phyloP scores from a whole-genome alignment of 2,329 filamentous ascomycete genomes.

The Parastagonospora nodorum region DNA sequence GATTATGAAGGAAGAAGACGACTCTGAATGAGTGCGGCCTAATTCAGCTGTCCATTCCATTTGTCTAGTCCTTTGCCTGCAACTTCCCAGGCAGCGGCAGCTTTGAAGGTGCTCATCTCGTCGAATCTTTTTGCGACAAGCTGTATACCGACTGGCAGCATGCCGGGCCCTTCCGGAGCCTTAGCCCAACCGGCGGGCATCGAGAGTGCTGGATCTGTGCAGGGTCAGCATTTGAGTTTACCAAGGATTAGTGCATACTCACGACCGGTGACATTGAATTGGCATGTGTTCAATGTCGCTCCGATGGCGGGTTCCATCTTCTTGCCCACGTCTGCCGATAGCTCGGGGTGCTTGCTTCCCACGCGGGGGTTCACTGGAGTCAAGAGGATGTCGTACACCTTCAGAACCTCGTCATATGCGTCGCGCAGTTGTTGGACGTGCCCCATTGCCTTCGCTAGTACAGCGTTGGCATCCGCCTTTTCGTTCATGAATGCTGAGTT shows the following conservation, averaged over 20 bases:
- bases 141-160: slow-evolving; percentile 46
- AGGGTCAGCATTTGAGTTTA: background rate
- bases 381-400: slow-evolving; percentile 54
- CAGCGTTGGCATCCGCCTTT: slow-evolving; percentile 29
- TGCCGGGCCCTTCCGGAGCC: slow-evolving; percentile 19
- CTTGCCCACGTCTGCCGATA: slow-evolving; percentile 42
- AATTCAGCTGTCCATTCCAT: slow-evolving; percentile 25
- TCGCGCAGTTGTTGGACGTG: slow-evolving; percentile 54
- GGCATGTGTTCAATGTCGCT: slow-evolving; percentile 51
- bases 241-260: background rate
- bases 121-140: slow-evolving; percentile 42
- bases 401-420: slow-evolving; percentile 54
- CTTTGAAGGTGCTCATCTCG: slow-evolving; percentile 41
- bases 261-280: slow-evolving; percentile 57
- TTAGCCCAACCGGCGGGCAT: slow-evolving; percentile 50
- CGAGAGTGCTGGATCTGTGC: slow-evolving; percentile 51
- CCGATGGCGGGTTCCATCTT: slow-evolving; percentile 53
- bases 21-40: slow-evolving; percentile 24
- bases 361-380: slow-evolving; percentile 55
- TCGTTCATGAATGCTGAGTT: slow-evolving; percentile 40
- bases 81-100: slow-evolving; percentile 44
- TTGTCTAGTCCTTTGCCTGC: slow-evolving; percentile 28
- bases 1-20: slow-evolving; percentile 34
- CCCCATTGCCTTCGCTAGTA: slow-evolving; percentile 54
- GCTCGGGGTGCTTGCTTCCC: slow-evolving; percentile 49